Evolutionary conservation across 495 filamentous ascomycete genomes (phyloP).

Genomic region (Cudoniella acicularis): DNA sequence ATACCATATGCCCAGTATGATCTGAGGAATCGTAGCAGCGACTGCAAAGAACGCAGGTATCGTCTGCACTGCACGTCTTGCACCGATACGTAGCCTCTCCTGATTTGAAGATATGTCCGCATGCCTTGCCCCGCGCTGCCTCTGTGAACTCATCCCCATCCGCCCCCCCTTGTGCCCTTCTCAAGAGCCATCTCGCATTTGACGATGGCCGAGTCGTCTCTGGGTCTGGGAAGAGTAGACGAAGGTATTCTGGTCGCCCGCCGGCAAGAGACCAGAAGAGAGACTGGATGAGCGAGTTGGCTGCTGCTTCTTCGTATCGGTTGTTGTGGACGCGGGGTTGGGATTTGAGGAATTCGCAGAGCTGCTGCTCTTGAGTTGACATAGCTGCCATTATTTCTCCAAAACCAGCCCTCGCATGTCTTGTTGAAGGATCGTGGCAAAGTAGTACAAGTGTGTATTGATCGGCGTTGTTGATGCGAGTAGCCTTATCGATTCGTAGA

Average conservation of each 20-base stretch:
- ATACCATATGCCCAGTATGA: slow-evolving; percentile 88
- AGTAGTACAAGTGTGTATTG: not conserved
- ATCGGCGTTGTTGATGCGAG: too few species aligned
- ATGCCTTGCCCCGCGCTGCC: slow-evolving; percentile 88
- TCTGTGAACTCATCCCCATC: slow-evolving; percentile 95
- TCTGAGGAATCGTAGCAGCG: slow-evolving; percentile 94
- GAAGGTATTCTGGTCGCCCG: slow-evolving; percentile 66
- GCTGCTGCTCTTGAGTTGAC: slow-evolving; percentile 72
- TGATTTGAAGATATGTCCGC: slow-evolving; percentile 90
- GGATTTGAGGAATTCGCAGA: slow-evolving; percentile 71
- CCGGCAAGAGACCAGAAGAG: slow-evolving; percentile 84
- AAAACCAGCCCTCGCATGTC: slow-evolving; percentile 2
- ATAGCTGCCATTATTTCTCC: slow-evolving; percentile 37
- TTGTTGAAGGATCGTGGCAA: not conserved
- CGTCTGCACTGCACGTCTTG: slow-evolving; percentile 84
- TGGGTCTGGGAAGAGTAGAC: slow-evolving; percentile 75
- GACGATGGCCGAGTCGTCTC: slow-evolving; percentile 53
- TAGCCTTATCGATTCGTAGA: slow-evolving; percentile 4
- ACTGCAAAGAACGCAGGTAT: slow-evolving; percentile 82
- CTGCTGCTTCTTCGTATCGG: slow-evolving; percentile 68
- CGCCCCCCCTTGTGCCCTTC: slow-evolving; percentile 81
- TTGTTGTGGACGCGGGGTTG: slow-evolving; percentile 65
- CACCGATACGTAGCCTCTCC: slow-evolving; percentile 93
- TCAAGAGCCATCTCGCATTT: slow-evolving; percentile 61
- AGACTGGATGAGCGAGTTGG: slow-evolving; percentile 63